These are phyloP conservation scores for Aspergillus fumigatus DNA, from an alignment of 2,329 filamentous ascomycete genomes.

Conservation along the genomic window DNA sequence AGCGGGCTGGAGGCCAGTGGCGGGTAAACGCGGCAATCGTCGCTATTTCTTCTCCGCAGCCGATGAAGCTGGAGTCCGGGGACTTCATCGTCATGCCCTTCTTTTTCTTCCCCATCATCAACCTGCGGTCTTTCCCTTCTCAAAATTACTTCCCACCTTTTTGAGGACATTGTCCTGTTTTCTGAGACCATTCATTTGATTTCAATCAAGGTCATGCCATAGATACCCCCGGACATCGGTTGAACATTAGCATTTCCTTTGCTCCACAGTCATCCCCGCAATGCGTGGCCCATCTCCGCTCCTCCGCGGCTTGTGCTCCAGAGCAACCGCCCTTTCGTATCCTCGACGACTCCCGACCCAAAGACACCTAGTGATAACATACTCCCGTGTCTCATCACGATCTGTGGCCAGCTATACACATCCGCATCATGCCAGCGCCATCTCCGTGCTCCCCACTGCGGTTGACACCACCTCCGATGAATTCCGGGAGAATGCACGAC, in stretches of 20 bases:
- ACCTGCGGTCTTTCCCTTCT: not conserved
- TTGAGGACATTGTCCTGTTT: conserved; percentile 9
- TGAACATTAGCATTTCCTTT: conserved; percentile 3
- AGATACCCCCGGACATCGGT: not conserved
- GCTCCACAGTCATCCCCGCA: conserved; percentile 23
- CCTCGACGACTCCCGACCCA: conserved; percentile 19
- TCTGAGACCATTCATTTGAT: conserved; percentile 10
- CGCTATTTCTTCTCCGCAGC: conserved; percentile 32
- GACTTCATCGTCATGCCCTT: conserved; percentile 12
- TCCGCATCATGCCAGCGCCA: conserved; percentile 73
- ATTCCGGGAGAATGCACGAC: conserved; percentile 73
- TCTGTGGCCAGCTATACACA: conserved; percentile 72
- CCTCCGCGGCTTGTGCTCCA: conserved; percentile 35
- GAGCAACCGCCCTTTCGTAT: conserved; percentile 16
- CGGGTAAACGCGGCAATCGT: conserved; percentile 46
- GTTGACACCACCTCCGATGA: conserved; percentile 74
- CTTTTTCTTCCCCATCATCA: conserved; percentile 10
- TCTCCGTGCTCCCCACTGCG: conserved; percentile 71
- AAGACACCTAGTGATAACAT: conserved; percentile 4
- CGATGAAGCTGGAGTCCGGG: conserved; percentile 2
- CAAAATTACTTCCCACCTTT: not conserved
- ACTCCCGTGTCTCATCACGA: conserved; percentile 22
- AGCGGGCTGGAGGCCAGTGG: conserved; percentile 15
- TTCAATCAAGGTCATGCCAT: conserved; percentile 4
- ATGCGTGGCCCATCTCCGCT: conserved; percentile 36